Evolutionary conservation across 257 asterid species (phyloP).

Genomic region (Salvia hispanica): DNA sequence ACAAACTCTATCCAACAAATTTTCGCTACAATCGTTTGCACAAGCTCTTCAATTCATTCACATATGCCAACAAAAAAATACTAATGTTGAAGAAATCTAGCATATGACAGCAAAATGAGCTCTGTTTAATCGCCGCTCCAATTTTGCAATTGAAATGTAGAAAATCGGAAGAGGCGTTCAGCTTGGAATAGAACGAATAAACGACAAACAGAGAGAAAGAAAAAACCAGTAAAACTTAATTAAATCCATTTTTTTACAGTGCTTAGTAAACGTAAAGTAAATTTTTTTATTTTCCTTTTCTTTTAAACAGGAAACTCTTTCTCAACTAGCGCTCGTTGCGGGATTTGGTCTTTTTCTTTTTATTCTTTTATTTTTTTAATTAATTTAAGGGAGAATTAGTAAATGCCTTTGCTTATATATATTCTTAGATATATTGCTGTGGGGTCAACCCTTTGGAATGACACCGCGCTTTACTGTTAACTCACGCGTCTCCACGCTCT

Average conservation of each 20-base stretch:
- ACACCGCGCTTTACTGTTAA: no score
- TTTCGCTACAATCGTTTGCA: slow-evolving; percentile 34
- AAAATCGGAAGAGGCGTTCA: slow-evolving; percentile 38
- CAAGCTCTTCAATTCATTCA: slow-evolving; percentile 28
- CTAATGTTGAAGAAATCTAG: slow-evolving; percentile 17
- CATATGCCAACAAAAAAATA: background rate
- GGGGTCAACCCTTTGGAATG: no score
- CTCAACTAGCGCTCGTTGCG: slow-evolving; percentile 56
- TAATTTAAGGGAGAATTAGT: no score
- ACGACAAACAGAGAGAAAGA: background rate
- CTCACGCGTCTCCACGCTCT: no score
- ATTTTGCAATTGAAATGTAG: slow-evolving; percentile 32
- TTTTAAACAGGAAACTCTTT: slow-evolving; percentile 21
- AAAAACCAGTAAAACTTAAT: slow-evolving; percentile 20
- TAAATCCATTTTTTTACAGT: slow-evolving; percentile 37
- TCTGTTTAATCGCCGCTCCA: slow-evolving; percentile 37
- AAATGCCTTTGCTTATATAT: no score
- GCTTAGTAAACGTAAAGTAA: slow-evolving; percentile 37
- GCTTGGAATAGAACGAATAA: slow-evolving; percentile 19
- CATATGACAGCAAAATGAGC: slow-evolving; percentile 55
- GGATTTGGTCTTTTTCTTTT: slow-evolving; percentile 56
- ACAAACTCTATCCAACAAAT: slow-evolving; percentile 24
- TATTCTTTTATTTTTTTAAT: background rate
- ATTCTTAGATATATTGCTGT: no score
- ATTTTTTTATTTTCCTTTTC: slow-evolving; percentile 5